phyloP scores from a whole-genome alignment of 768 basidiomycete genomes.

The Cystofilobasidium capitatum region DNA sequence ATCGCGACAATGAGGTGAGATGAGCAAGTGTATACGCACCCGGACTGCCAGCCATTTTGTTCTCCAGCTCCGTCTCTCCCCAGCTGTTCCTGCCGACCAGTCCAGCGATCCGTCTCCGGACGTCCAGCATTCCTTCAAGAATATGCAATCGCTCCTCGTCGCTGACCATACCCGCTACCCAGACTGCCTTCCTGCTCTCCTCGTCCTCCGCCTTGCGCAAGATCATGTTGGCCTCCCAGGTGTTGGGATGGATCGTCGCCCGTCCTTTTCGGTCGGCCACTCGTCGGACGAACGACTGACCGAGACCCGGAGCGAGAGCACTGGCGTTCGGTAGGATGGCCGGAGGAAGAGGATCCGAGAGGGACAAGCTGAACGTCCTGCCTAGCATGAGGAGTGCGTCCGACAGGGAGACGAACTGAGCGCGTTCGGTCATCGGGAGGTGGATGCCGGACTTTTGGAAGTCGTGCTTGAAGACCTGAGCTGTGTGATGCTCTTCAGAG shows the following conservation, averaged over 20 bases:
- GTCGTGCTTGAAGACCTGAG: slow-evolving; percentile 88
- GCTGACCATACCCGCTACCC: slow-evolving; percentile 58
- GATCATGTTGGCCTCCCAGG: slow-evolving; percentile 85
- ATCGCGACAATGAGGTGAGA: neutral
- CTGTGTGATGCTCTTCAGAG: slow-evolving; percentile 44
- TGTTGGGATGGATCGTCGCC: slow-evolving; percentile 54
- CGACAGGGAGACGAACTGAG: slow-evolving; percentile 77
- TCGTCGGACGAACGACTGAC: slow-evolving; percentile 34
- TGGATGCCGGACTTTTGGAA: slow-evolving; percentile 96
- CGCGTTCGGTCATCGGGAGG: slow-evolving; percentile 59
- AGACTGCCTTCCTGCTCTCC: slow-evolving; percentile 68
- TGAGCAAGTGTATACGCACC: slow-evolving; percentile 44
- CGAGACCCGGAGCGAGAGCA: slow-evolving; percentile 35
- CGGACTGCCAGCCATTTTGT: slow-evolving; percentile 96
- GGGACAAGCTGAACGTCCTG: slow-evolving; percentile 57
- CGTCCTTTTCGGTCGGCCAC: slow-evolving; percentile 21
- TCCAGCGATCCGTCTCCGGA: slow-evolving; percentile 69
- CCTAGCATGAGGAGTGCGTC: slow-evolving; percentile 82
- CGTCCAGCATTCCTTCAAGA: slow-evolving; percentile 63
- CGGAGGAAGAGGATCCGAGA: slow-evolving; percentile 13
- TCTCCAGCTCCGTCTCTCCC: slow-evolving; percentile 73
- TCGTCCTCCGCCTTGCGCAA: slow-evolving; percentile 79
- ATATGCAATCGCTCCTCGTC: slow-evolving; percentile 55
- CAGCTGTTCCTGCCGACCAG: slow-evolving; percentile 78
- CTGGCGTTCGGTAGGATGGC: slow-evolving; percentile 34